Evolutionary conservation across 352 stramenopile species (phyloP).

Genomic region (Phytophthora agathidicida): DNA sequence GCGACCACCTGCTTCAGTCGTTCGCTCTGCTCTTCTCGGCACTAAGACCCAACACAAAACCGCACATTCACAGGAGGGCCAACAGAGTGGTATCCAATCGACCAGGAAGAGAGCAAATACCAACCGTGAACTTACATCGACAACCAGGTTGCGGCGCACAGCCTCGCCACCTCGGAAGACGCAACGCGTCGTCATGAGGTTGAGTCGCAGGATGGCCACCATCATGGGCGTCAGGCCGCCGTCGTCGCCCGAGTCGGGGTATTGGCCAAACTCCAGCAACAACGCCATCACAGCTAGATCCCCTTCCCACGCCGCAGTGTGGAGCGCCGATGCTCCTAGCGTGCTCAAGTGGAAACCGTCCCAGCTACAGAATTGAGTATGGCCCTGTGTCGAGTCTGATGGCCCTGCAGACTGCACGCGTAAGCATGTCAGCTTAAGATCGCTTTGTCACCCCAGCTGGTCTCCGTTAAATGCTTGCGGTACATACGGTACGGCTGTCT

Average conservation of each 20-base stretch:
- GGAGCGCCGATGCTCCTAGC: conserved; percentile 12
- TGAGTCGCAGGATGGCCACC: conserved; percentile 23
- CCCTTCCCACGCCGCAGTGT: conserved; percentile 17
- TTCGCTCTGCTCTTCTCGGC: conserved; percentile 19
- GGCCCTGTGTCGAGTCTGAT: background rate
- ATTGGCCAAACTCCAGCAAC: conserved; percentile 18
- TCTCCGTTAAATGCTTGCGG: background rate
- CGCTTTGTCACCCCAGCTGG: too few species aligned
- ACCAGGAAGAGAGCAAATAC: background rate
- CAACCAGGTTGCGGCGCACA: conserved; percentile 26
- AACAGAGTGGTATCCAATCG: background rate
- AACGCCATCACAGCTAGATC: conserved; percentile 9
- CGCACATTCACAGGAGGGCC: background rate
- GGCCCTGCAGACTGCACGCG: background rate
- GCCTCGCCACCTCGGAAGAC: conserved; percentile 17
- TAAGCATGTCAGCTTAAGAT: background rate
- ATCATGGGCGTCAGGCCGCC: conserved; percentile 27
- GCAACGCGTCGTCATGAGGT: conserved; percentile 26
- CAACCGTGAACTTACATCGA: conserved; percentile 24
- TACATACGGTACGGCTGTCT: too few species aligned
- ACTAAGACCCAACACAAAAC: conserved; percentile 10
- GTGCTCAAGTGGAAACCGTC: conserved; percentile 15
- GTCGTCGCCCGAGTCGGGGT: conserved; percentile 23
- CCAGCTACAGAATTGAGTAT: conserved; percentile 19
- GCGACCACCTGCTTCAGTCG: background rate